Conservation (phyloP, 805 yeast genomes). For the Suhomyces faveliae region DNA sequence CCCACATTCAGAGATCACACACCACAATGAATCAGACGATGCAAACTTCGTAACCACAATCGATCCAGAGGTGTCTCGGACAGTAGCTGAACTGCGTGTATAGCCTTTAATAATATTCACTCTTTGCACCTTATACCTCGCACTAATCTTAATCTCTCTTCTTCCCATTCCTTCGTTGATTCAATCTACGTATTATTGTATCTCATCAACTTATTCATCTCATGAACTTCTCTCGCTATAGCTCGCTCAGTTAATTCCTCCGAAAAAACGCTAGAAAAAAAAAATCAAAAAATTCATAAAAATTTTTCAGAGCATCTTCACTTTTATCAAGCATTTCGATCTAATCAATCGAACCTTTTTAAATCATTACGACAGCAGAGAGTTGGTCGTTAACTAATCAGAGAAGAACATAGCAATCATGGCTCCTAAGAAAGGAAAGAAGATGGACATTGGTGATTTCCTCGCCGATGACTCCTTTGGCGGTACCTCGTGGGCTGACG, state of each 20-base stretch:
- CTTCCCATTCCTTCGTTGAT: too few species aligned
- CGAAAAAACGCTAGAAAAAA: conserved; percentile 1
- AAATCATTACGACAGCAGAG: not conserved
- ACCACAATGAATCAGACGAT: not conserved
- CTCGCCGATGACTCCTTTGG: conserved; percentile 73
- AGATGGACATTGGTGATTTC: conserved; percentile 87
- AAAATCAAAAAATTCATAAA: not conserved
- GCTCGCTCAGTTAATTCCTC: too few species aligned
- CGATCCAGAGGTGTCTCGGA: not conserved
- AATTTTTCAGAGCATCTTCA: not conserved
- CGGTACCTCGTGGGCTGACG: conserved; percentile 84
- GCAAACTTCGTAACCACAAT: not conserved
- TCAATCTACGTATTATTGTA: not conserved
- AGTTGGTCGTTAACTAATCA: not conserved
- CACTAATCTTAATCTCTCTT: too few species aligned
- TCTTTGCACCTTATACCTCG: too few species aligned
- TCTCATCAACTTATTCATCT: too few species aligned
- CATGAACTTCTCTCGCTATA: too few species aligned
- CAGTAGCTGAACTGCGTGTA: conserved; percentile 1
- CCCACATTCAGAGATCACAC: not conserved
- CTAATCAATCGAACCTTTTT: not conserved
- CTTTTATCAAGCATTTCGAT: not conserved
- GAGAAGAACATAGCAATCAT: conserved; percentile 3
- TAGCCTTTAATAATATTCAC: not conserved
- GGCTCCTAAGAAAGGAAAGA: conserved; percentile 53